A percentile compares a stretch with the other conserved stretches of the same genome.
Conservation (phyloP, 2,329 filamentous ascomycete genomes). For the Botrytis elliptica region DNA sequence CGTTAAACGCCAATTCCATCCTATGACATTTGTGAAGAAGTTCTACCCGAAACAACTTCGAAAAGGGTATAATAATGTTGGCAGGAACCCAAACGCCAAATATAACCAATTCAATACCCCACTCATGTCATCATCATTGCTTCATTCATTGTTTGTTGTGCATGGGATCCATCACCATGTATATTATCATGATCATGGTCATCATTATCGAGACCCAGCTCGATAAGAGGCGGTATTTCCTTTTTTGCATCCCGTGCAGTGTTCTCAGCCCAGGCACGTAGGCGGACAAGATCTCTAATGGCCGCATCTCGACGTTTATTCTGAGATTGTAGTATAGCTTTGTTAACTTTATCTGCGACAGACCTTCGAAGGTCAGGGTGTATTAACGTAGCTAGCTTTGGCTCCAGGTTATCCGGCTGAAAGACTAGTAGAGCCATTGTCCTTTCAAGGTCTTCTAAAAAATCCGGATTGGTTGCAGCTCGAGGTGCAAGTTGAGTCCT, state of each 20-base stretch:
- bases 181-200: constrained; percentile 31
- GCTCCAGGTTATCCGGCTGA: constrained; percentile 73
- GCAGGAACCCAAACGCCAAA: constrained; percentile 6
- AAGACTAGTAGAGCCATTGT: constrained; percentile 94
- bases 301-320: constrained; percentile 74
- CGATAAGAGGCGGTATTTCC: constrained; percentile 37
- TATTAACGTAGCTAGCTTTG: constrained; percentile 72
- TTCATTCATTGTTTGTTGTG: constrained; percentile 23
- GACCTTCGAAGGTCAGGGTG: constrained; percentile 75
- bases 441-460: constrained; percentile 82
- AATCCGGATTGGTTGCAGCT: constrained; percentile 76
- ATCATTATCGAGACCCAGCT: constrained; percentile 36
- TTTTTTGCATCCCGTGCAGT: constrained; percentile 39
- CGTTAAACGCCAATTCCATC: not conserved
- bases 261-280: constrained; percentile 80
- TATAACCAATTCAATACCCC: not conserved
- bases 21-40: not conserved
- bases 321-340: constrained; percentile 76
- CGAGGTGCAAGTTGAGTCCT: constrained; percentile 83
- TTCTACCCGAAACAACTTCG: constrained; percentile 11
- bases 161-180: constrained; percentile 33
- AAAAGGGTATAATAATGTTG: constrained; percentile 17
- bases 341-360: constrained; percentile 87
- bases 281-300: constrained; percentile 75
- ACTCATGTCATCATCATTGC: constrained; percentile 36